These are phyloP conservation scores for Astragalus glycyphyllos DNA, from an alignment of 306 rosid species.

Conservation along the genomic window DNA sequence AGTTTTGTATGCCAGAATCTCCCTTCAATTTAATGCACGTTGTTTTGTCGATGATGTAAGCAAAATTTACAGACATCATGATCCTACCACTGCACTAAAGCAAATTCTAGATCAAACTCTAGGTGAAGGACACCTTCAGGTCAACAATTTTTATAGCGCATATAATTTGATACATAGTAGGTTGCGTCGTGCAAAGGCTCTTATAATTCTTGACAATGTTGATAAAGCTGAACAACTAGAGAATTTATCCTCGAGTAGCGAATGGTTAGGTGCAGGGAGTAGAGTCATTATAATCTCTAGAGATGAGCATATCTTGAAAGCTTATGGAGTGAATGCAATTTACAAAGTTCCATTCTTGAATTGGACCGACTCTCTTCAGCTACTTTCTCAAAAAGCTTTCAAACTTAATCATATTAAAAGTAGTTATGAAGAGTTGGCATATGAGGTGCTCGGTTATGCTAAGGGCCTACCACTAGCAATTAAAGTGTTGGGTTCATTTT, in stretches of 20 bases:
- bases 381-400: neutral
- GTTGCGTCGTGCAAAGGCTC: neutral
- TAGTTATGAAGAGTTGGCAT: neutral
- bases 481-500: neutral
- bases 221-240: neutral
- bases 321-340: neutral
- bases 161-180: neutral
- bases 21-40: too few species aligned
- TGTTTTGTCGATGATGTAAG: too few species aligned
- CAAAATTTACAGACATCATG: too few species aligned
- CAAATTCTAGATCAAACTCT: too few species aligned
- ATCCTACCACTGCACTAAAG: too few species aligned
- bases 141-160: neutral
- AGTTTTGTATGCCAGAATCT: too few species aligned
- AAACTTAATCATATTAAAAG: neutral
- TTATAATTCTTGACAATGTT: neutral
- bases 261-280: neutral
- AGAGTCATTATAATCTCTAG: neutral
- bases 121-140: too few species aligned
- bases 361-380: neutral
- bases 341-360: neutral
- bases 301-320: neutral
- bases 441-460: neutral
- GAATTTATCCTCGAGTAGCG: neutral
- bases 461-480: constrained; percentile 4